A percentile compares a stretch with the other conserved stretches of the same genome.
Evolutionary conservation across 345 rosid genomes (phyloP).

Genomic region (Brassica carinata): DNA sequence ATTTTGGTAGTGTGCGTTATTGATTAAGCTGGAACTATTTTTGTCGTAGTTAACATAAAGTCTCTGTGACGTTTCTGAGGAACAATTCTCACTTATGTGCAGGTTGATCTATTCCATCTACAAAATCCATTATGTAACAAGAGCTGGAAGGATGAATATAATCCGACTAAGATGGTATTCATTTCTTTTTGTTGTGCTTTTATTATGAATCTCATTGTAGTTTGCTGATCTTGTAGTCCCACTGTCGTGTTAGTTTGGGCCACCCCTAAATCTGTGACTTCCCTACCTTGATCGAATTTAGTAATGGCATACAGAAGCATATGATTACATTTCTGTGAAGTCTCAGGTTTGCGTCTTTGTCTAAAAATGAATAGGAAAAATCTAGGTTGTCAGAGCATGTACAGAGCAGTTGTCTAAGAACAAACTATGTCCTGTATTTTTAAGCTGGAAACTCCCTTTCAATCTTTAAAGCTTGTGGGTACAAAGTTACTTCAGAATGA

Average conservation of each 20-base stretch:
- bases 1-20: conserved; percentile 7
- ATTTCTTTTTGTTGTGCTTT: conserved; percentile 5
- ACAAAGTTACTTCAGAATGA: not conserved
- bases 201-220: not conserved
- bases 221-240: conserved; percentile 17
- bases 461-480: conserved; percentile 2
- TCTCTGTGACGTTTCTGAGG: conserved; percentile 18
- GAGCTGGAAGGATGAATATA: conserved; percentile 83
- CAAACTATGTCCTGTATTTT: not conserved
- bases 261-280: not conserved
- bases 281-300: not conserved
- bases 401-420: conserved; percentile 4
- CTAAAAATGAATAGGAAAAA: not conserved
- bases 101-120: conserved; percentile 90
- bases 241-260: not conserved
- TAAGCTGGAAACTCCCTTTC: not conserved
- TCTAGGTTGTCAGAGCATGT: not conserved
- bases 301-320: not conserved
- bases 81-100: conserved; percentile 34
- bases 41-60: conserved; percentile 18
- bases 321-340: not conserved
- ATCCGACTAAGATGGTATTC: conserved; percentile 72
- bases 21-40: conserved; percentile 4
- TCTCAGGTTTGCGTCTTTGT: not conserved
- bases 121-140: conserved; percentile 56